A percentile compares a stretch with the other conserved stretches of the same genome.
These are phyloP conservation scores for Leucocoprinus leucothites DNA, from an alignment of 768 basidiomycete genomes.

Conservation along the genomic window DNA sequence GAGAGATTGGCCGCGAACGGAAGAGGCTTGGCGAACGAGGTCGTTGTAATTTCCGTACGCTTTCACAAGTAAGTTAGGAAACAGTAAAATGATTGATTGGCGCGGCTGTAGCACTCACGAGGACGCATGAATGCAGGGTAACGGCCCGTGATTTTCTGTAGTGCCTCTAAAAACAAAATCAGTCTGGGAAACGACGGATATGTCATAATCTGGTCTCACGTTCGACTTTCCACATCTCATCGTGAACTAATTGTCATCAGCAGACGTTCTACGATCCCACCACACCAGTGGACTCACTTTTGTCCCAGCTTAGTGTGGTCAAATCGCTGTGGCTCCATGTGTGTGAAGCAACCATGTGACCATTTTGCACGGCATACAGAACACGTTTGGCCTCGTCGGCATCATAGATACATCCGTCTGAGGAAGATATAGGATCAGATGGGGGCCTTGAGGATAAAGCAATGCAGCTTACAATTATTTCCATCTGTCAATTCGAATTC, in stretches of 20 bases:
- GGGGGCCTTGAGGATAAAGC: neutral
- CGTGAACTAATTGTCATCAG: constrained; percentile 28
- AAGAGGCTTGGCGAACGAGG: constrained; percentile 37
- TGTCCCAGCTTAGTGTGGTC: constrained; percentile 33
- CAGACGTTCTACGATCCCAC: too few relatives aligned
- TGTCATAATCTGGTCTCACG: constrained; percentile 23
- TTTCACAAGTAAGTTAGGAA: constrained; percentile 9
- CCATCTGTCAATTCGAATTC: constrained; percentile 25
- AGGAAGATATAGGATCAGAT: neutral
- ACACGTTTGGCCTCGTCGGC: constrained; percentile 28
- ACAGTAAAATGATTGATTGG: neutral
- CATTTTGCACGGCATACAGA: constrained; percentile 33
- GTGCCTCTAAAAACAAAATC: constrained; percentile 28
- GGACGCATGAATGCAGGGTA: constrained; percentile 47
- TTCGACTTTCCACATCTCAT: constrained; percentile 44
- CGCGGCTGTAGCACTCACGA: constrained; percentile 23
- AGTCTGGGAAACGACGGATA: neutral
- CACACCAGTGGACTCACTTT: constrained; percentile 26
- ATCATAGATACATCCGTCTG: constrained; percentile 40
- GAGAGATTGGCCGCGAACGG: constrained; percentile 31
- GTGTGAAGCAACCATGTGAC: constrained; percentile 43
- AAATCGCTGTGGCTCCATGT: constrained; percentile 43
- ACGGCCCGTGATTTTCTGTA: constrained; percentile 39
- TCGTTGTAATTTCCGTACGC: constrained; percentile 47
- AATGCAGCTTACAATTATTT: constrained; percentile 30